Percentiles rank a stretch among this genome's conserved stretches.
Conservation (phyloP, 305 asterid species). For the Rubia occidens region DNA sequence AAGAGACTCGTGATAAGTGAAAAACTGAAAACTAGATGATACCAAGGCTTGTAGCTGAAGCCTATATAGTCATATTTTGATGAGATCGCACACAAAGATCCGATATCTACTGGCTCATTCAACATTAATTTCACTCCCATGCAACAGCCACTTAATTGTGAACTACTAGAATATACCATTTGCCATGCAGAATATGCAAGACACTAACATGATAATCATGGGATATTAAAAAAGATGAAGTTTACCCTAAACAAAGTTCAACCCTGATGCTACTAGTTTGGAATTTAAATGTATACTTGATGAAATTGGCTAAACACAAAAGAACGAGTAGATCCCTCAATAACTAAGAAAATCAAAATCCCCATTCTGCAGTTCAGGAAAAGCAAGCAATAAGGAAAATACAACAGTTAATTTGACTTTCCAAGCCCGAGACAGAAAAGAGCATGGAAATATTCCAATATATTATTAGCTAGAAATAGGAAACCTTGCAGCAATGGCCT, state of each 20-base stretch:
- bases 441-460: background rate
- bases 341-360: background rate
- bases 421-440: background rate
- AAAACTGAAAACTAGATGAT: background rate
- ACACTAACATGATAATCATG: background rate
- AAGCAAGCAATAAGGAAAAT: background rate
- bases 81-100: background rate
- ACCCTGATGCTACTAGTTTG: background rate
- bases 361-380: no score
- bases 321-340: background rate
- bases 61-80: background rate
- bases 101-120: background rate
- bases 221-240: background rate
- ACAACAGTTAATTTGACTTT: background rate
- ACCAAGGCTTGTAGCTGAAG: background rate
- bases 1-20: background rate
- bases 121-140: background rate
- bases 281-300: background rate
- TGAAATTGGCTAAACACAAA: background rate
- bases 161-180: background rate
- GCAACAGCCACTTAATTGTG: background rate
- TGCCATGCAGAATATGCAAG: background rate
- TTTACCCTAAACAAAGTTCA: background rate
- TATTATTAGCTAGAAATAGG: no score
- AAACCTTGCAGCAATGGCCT: no score